A percentile compares a stretch with the other conserved stretches of the same genome.
Conservation (phyloP, 257 asterid genomes). For the Solanum pinnatisectum region DNA sequence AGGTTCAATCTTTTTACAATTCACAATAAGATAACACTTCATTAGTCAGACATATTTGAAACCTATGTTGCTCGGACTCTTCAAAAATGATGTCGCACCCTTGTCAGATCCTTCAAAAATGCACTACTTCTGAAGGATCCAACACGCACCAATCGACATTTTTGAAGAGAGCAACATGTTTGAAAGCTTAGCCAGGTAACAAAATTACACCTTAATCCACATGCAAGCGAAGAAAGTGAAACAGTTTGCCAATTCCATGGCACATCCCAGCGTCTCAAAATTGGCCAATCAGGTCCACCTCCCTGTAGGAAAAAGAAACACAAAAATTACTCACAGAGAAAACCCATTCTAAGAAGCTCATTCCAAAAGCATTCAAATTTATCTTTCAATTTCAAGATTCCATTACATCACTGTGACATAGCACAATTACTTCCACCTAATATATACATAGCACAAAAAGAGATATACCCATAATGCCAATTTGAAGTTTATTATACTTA, state of each 20-base stretch:
- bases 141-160: not conserved
- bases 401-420: not conserved
- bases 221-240: conserved; percentile 83
- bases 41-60: not conserved
- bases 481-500: not conserved
- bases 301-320: conserved; percentile 30
- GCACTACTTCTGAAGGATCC: not conserved
- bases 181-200: not conserved
- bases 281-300: conserved; percentile 41
- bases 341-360: not conserved
- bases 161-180: not conserved
- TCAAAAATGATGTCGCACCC: not conserved
- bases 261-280: conserved; percentile 85
- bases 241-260: conserved; percentile 99
- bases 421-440: not conserved
- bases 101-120: not conserved
- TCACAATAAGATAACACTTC: not conserved
- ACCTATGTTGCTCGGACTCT: not conserved
- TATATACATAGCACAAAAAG: not conserved
- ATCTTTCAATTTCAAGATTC: not conserved
- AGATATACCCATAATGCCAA: not conserved
- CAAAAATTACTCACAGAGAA: not conserved
- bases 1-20: not conserved
- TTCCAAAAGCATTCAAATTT: not conserved
- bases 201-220: conserved; percentile 78